phyloP scores from a whole-genome alignment of 2,329 filamentous ascomycete species.

The Claviceps monticola region DNA sequence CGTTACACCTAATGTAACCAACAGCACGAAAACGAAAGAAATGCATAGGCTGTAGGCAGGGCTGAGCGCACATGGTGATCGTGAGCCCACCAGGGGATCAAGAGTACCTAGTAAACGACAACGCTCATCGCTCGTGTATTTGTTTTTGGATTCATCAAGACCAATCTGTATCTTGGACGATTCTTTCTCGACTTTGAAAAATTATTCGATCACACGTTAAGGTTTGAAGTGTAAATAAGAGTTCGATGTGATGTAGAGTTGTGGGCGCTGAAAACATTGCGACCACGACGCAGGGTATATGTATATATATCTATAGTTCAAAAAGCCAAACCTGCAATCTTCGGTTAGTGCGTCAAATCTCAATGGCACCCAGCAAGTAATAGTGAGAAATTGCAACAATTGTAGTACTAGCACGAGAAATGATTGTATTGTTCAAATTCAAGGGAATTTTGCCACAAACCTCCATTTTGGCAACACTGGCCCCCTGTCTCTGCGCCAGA shows the following conservation, averaged over 20 bases:
- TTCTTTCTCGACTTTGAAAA: not conserved
- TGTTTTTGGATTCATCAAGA: not conserved
- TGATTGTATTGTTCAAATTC: not conserved
- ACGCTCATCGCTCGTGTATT: not conserved
- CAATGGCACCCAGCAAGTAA: not conserved
- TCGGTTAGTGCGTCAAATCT: conserved; percentile 12
- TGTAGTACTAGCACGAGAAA: not conserved
- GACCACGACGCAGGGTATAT: conserved; percentile 9
- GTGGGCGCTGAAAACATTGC: not conserved
- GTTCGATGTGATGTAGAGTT: not conserved
- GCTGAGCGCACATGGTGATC: not conserved
- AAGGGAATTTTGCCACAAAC: conserved; percentile 35
- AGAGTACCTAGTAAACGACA: not conserved
- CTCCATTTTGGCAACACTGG: conserved; percentile 89
- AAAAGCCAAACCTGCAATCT: conserved; percentile 33
- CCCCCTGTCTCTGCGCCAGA: conserved; percentile 55
- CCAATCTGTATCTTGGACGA: not conserved
- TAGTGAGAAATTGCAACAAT: not conserved
- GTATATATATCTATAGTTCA: conserved; percentile 18
- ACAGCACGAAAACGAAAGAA: too few species aligned
- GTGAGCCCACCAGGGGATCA: not conserved
- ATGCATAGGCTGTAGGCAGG: not conserved
- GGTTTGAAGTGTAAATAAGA: not conserved
- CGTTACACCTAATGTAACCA: too few species aligned
- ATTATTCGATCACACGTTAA: conserved; percentile 10